Evolutionary conservation across 495 filamentous ascomycete species (phyloP), one percentile per base, ranked within the genome.

Genomic region (Apiosordaria backusii): DNA sequence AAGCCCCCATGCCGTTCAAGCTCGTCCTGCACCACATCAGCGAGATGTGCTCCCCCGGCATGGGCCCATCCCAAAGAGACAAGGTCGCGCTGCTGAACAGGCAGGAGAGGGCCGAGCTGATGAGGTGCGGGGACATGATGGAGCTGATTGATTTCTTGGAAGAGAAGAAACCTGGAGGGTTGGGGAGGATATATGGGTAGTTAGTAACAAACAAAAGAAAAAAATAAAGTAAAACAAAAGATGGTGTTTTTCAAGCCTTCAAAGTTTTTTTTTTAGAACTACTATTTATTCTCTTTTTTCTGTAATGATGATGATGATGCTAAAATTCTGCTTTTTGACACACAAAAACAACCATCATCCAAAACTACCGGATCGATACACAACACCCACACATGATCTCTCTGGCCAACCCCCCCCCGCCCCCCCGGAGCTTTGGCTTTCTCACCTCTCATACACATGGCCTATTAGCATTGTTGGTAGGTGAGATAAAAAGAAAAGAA

Each of bases 111-210:
- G 71, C 68, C 26, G 74, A 68, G 21, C 70, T 90, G 76, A 78
- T 84, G 62, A 80, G 63, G 57, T 82, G 81, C 66, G 69, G 71
- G 22, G 83, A 81, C 62, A 84, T 87, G 78, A 61, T 85, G 22
- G 85, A 89, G 50, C 61, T 90, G 53, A 73, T 89, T 15, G 86
- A 89, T 61, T 88, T 81, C 63, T 73, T 89, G 62, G 86, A 90
- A 65, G 81, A 78, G 68, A 75, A 72, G 63, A 79, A 67, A 66
- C 66, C 74, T 63, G 62, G 72, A 65, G 50, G 23, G 59, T 22
- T 72, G 62, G 60, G 75, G 66, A 61, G 67, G n/a, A 26, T 64
- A 60, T 61, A 66, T 50, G 35, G 35, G n/a, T 22, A 21, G 53
- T 29, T 16, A 57, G 53, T 21, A 23, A 57, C 15, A 53, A 53